A percentile compares a stretch with the other conserved stretches of the same genome.
phyloP scores from a whole-genome alignment of 805 yeast genomes.

The Kazachstania kunashirensis region DNA sequence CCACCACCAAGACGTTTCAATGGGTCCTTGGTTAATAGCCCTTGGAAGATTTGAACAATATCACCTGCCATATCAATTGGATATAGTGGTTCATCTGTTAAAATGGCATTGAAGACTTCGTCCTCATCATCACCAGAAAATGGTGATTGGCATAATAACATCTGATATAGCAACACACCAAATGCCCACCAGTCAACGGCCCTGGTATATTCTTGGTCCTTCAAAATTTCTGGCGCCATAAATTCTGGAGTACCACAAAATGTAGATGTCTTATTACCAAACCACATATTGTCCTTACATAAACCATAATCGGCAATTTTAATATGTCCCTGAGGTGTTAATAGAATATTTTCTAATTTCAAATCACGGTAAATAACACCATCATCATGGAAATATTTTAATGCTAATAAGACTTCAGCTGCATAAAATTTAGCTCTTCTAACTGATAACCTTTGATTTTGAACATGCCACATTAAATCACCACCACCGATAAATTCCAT shows the following conservation, averaged over 20 bases:
- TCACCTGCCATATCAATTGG: constrained; percentile 97
- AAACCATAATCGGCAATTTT: constrained; percentile 96
- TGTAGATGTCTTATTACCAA: constrained; percentile 76
- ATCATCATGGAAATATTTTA: constrained; percentile 88
- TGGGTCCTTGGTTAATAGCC: constrained; percentile 85
- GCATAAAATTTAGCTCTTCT: constrained; percentile 95
- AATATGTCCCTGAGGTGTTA: constrained; percentile 86
- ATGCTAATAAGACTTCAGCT: constrained; percentile 85
- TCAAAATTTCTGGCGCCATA: constrained; percentile 96
- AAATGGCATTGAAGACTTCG: constrained; percentile 92
- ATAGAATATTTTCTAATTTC: constrained; percentile 86
- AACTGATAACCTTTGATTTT: constrained; percentile 78
- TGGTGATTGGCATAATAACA: constrained; percentile 94
- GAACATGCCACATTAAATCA: constrained; percentile 99
- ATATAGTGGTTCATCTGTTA: constrained; percentile 91
- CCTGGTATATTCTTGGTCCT: constrained; percentile 85
- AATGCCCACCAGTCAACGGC: constrained; percentile 99
- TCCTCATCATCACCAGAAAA: constrained; percentile 96
- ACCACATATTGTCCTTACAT: constrained; percentile 90
- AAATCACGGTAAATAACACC: constrained; percentile 95
- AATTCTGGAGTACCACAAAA: constrained; percentile 99
- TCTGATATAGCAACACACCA: constrained; percentile 92
- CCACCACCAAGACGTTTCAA: constrained; percentile 75
- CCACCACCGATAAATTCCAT: constrained; percentile 99
- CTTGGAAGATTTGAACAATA: constrained; percentile 88